These are phyloP conservation scores for Parastagonospora nodorum DNA, from an alignment of 2,329 filamentous ascomycete species.

Conservation along the genomic window DNA sequence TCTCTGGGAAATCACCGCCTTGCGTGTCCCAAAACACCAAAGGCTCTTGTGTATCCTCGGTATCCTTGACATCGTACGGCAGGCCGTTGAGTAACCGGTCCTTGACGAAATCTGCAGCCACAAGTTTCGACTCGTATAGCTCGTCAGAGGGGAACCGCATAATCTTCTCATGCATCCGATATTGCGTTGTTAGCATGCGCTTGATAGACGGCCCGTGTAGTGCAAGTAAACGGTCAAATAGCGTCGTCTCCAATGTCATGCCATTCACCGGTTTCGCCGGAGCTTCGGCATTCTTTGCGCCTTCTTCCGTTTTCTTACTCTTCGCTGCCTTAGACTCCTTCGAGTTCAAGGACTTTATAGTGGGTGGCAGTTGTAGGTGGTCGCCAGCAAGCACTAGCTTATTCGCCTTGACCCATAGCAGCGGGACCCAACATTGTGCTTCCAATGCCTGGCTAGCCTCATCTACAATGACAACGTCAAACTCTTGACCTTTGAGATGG, in stretches of 20 bases:
- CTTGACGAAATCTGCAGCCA: conserved; percentile 81
- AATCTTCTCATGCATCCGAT: conserved; percentile 95
- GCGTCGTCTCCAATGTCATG: conserved; percentile 78
- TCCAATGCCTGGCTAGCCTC: conserved; percentile 96
- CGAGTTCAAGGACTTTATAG: conserved; percentile 76
- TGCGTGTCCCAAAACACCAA: conserved; percentile 96
- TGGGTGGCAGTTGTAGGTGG: conserved; percentile 91
- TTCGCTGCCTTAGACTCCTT: conserved; percentile 45
- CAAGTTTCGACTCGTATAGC: conserved; percentile 80
- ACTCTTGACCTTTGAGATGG: conserved; percentile 77
- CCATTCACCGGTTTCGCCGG: conserved; percentile 41
- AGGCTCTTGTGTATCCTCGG: conserved; percentile 85
- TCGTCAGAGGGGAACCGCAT: conserved; percentile 93
- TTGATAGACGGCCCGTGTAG: conserved; percentile 86
- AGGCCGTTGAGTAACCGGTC: conserved; percentile 75
- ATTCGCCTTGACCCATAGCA: conserved; percentile 70
- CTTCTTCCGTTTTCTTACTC: conserved; percentile 29
- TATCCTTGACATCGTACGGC: conserved; percentile 75
- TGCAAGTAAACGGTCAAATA: conserved; percentile 86
- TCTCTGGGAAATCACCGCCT: conserved; percentile 88
- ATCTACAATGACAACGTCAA: conserved; percentile 94
- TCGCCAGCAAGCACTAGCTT: conserved; percentile 94
- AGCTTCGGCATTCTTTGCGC: conserved; percentile 39
- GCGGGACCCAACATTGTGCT: conserved; percentile 94
- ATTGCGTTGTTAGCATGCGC: conserved; percentile 94